phyloP scores from a whole-genome alignment of 148 eudicot genomes.

The Amaranthus hypochondriacus region DNA sequence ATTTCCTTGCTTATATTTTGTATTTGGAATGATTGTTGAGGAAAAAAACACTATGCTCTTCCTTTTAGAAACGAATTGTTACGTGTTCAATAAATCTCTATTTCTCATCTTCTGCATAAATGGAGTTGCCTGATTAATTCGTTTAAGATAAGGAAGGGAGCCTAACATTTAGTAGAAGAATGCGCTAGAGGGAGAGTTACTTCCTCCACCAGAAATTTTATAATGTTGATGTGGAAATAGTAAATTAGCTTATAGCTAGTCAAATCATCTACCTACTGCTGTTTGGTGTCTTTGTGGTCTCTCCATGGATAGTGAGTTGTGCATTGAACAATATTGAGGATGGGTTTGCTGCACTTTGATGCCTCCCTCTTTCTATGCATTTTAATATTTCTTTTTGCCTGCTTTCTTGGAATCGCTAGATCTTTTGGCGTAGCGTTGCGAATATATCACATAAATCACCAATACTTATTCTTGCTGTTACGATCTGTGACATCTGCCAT shows the following conservation, averaged over 20 bases:
- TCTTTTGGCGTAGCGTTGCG: conserved; percentile 4
- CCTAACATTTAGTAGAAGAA: neutral
- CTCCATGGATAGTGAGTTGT: neutral
- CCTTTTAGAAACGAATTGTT: neutral
- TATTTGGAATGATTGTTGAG: neutral
- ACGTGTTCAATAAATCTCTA: neutral
- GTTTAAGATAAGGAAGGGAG: neutral
- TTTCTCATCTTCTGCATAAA: neutral
- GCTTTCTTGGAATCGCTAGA: neutral
- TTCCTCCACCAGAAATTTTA: neutral
- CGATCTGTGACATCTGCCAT: conserved; percentile 13
- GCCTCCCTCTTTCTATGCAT: neutral
- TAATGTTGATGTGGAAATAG: neutral
- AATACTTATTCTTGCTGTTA: conserved; percentile 5
- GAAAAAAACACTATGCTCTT: neutral
- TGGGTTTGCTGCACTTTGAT: neutral
- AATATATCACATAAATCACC: conserved; percentile 6
- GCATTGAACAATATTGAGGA: neutral
- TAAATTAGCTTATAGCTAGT: neutral
- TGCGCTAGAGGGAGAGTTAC: neutral
- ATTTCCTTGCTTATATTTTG: neutral
- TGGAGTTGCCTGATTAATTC: neutral
- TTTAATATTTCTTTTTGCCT: conserved; percentile 7
- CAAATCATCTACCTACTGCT: neutral
- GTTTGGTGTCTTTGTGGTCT: neutral